These are phyloP conservation scores for Rutstroemia sp. DNA, from an alignment of 2,329 filamentous ascomycete genomes.

Conservation along the genomic window DNA sequence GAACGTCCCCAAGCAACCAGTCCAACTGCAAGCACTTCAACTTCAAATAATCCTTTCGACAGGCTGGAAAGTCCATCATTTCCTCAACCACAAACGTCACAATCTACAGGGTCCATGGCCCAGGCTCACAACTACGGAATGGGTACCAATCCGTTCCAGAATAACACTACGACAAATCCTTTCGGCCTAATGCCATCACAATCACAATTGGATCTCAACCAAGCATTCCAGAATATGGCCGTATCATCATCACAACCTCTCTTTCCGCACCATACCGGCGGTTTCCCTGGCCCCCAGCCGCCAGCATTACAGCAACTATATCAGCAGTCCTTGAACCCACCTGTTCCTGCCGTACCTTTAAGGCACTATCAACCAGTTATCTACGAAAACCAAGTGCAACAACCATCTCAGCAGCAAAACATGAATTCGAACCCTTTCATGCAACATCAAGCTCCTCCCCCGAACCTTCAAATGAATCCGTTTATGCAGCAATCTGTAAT, in stretches of 20 bases:
- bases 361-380: conserved; percentile 25
- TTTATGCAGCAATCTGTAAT: conserved; percentile 34
- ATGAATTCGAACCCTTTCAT: conserved; percentile 27
- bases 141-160: conserved; percentile 25
- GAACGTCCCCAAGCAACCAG: conserved; percentile 17
- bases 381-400: conserved; percentile 24
- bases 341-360: conserved; percentile 27
- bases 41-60: conserved; percentile 56
- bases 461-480: conserved; percentile 31
- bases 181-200: conserved; percentile 46
- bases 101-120: conserved; percentile 55
- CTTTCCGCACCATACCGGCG: conserved; percentile 72
- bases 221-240: conserved; percentile 70
- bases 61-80: conserved; percentile 33
- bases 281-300: conserved; percentile 36
- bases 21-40: conserved; percentile 34
- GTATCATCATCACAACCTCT: conserved; percentile 53
- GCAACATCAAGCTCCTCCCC: conserved; percentile 22
- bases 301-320: conserved; percentile 32
- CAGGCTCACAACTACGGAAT: conserved; percentile 38
- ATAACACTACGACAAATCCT: conserved; percentile 50
- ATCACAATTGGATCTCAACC: conserved; percentile 38
- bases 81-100: conserved; percentile 56
- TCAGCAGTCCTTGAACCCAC: conserved; percentile 30
- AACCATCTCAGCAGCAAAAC: conserved; percentile 15